These are phyloP conservation scores for Grifola frondosa DNA, from an alignment of 1,284 basidiomycete genomes.

Conservation along the genomic window DNA sequence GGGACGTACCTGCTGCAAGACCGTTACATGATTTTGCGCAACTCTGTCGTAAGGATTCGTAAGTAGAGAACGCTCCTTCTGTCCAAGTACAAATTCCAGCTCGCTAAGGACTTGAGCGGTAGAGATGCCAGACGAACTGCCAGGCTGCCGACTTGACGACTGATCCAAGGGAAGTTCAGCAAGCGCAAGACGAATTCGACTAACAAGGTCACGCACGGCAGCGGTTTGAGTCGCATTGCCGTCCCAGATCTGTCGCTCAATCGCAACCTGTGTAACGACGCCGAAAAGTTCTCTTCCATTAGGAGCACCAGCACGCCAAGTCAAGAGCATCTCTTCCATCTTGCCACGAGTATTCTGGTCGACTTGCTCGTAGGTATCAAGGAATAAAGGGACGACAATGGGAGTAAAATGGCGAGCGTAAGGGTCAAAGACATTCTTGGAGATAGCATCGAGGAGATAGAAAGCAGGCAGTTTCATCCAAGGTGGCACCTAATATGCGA, in stretches of 20 bases:
- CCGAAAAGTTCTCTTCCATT: slow-evolving; percentile 84
- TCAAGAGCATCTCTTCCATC: slow-evolving; percentile 94
- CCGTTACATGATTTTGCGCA: slow-evolving; percentile 63
- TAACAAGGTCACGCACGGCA: slow-evolving; percentile 20
- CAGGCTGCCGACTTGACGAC: slow-evolving; percentile 19
- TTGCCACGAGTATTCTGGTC: slow-evolving; percentile 83
- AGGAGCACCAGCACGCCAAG: slow-evolving; percentile 86
- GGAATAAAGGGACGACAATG: slow-evolving; percentile 76
- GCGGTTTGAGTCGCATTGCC: slow-evolving; percentile 39
- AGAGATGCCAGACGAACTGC: slow-evolving; percentile 46
- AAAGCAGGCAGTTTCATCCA: slow-evolving; percentile 92
- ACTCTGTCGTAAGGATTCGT: slow-evolving; percentile 64
- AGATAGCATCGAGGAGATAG: slow-evolving; percentile 95
- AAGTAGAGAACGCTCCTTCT: slow-evolving; percentile 70
- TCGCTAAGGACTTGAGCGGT: slow-evolving; percentile 78
- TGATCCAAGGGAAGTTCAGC: slow-evolving; percentile 4
- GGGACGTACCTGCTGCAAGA: slow-evolving; percentile 69
- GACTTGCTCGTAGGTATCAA: slow-evolving; percentile 83
- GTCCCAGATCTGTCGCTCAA: slow-evolving; percentile 79
- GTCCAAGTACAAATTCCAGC: slow-evolving; percentile 72
- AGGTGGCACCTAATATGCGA: slow-evolving; percentile 70
- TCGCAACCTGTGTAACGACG: slow-evolving; percentile 64
- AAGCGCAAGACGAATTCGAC: slow-evolving; percentile 5
- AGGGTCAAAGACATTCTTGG: slow-evolving; percentile 90
- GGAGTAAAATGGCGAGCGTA: slow-evolving; percentile 82